Percentiles rank a stretch among this genome's conserved stretches.
Evolutionary conservation across 805 yeast species (phyloP).

Genomic region (Candida silvatica): DNA sequence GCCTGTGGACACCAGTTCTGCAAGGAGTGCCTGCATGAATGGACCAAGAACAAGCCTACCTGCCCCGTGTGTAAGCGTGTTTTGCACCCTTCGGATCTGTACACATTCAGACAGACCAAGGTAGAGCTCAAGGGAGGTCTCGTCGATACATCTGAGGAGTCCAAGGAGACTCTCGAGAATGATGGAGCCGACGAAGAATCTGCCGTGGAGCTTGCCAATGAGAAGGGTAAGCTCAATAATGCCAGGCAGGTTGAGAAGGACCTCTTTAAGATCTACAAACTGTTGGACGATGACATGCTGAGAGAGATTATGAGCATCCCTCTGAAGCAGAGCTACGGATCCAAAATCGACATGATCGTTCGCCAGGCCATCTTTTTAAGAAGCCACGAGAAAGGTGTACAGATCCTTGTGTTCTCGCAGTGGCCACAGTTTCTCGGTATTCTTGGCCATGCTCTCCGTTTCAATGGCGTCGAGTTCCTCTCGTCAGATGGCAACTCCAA

Average conservation of each 20-base stretch:
- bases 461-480: slow-evolving; percentile 47
- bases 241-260: slow-evolving; percentile 19
- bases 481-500: slow-evolving; percentile 34
- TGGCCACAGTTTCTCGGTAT: slow-evolving; percentile 71
- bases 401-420: slow-evolving; percentile 83
- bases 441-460: slow-evolving; percentile 55
- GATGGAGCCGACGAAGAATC: slow-evolving; percentile 3
- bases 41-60: slow-evolving; percentile 44
- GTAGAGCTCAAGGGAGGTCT: slow-evolving; percentile 41
- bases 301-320: slow-evolving; percentile 35
- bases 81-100: slow-evolving; percentile 44
- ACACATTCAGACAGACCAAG: slow-evolving; percentile 57
- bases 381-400: slow-evolving; percentile 49
- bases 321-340: slow-evolving; percentile 54
- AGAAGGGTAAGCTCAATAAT: slow-evolving; percentile 19
- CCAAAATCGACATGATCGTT: slow-evolving; percentile 79
- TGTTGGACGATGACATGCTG: slow-evolving; percentile 32
- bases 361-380: slow-evolving; percentile 62
- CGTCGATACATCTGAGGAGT: slow-evolving; percentile 21
- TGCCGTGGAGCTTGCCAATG: slow-evolving; percentile 6
- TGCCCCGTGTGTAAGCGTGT: slow-evolving; percentile 80
- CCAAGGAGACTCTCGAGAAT: neutral
- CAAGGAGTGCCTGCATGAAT: slow-evolving; percentile 63
- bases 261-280: slow-evolving; percentile 35
- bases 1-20: slow-evolving; percentile 93